A percentile compares a stretch with the other conserved stretches of the same genome.
Evolutionary conservation across 1,284 basidiomycete species (phyloP).

Genomic region (Trichosporon sp.): DNA sequence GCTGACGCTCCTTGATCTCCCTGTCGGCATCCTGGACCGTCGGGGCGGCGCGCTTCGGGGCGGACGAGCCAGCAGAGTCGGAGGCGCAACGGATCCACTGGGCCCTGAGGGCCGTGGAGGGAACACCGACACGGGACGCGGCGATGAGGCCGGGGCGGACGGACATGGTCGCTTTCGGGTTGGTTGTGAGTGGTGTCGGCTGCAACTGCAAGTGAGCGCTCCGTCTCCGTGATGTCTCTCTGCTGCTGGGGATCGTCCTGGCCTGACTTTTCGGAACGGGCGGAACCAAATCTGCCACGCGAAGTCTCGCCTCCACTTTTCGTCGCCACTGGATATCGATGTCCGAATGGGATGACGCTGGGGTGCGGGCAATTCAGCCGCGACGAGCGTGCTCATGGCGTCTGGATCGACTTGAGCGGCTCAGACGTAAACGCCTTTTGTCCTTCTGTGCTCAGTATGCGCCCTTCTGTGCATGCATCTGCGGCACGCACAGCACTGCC

Average conservation of each 20-base stretch:
- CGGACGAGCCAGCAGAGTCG: background rate
- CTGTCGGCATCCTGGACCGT: slow-evolving; percentile 28
- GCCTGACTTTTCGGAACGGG: slow-evolving; percentile 6
- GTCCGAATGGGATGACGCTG: background rate
- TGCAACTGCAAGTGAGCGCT: background rate
- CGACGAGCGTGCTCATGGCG: background rate
- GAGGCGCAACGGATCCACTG: slow-evolving; percentile 16
- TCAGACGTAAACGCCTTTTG: background rate
- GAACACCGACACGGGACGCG: slow-evolving; percentile 22
- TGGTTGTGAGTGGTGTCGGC: background rate
- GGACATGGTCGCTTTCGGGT: slow-evolving; percentile 24
- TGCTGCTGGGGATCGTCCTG: background rate
- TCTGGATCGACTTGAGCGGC: background rate
- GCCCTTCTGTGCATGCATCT: slow-evolving; percentile 8
- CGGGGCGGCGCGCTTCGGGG: background rate
- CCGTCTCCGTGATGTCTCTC: background rate
- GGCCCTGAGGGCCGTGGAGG: background rate
- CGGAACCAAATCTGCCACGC: slow-evolving; percentile 3
- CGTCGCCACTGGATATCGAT: background rate
- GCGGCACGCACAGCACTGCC: background rate
- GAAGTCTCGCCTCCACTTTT: background rate
- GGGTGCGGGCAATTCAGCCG: slow-evolving; percentile 3
- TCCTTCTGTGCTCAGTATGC: background rate
- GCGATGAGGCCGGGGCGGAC: slow-evolving; percentile 30
- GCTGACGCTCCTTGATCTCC: slow-evolving; percentile 25